Conservation (phyloP, 306 rosid genomes). For the Quercus engelmannii region DNA sequence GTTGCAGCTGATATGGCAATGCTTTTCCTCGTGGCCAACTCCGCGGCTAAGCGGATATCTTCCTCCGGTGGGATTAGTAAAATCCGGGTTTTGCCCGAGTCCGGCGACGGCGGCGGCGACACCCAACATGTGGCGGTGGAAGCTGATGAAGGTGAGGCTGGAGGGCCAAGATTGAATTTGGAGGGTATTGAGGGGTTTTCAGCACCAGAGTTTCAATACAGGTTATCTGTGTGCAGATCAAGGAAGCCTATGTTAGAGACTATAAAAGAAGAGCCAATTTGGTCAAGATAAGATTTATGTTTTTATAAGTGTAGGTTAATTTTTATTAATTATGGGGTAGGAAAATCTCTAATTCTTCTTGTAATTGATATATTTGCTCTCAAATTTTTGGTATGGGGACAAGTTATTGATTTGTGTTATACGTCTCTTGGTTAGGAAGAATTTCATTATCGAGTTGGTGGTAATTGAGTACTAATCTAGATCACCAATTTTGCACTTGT, state of each 20-base stretch:
- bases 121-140: neutral
- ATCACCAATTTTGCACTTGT: no score
- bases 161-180: slow-evolving; percentile 48
- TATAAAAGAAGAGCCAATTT: slow-evolving; percentile 64
- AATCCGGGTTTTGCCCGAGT: slow-evolving; percentile 44
- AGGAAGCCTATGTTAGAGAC: slow-evolving; percentile 85
- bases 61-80: slow-evolving; percentile 24
- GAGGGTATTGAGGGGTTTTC: slow-evolving; percentile 54
- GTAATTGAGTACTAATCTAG: no score
- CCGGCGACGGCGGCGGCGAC: neutral
- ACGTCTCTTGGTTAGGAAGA: neutral
- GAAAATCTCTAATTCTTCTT: no score
- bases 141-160: neutral
- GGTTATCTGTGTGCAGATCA: slow-evolving; percentile 64
- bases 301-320: no score
- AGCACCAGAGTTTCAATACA: slow-evolving; percentile 42
- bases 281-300: slow-evolving; percentile 19
- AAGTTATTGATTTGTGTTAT: neutral
- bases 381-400: neutral
- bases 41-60: slow-evolving; percentile 57
- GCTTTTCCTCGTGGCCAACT: slow-evolving; percentile 72
- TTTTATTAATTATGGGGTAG: neutral
- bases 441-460: neutral
- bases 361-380: neutral
- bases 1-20: slow-evolving; percentile 71